These are phyloP conservation scores for Cyberlindnera nakhonratchasimensis DNA, from an alignment of 805 yeast species.

Conservation along the genomic window DNA sequence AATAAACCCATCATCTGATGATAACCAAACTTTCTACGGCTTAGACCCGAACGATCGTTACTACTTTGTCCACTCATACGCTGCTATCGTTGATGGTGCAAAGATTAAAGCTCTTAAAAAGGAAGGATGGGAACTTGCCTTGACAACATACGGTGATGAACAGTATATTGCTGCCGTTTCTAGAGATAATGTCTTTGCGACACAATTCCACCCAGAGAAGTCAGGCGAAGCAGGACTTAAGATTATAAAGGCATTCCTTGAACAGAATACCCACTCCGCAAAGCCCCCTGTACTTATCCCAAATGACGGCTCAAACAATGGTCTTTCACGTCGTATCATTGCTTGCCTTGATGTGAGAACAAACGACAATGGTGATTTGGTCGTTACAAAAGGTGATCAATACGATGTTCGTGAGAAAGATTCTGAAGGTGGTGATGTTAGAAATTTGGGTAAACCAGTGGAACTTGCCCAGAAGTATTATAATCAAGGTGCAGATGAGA, in stretches of 20 bases:
- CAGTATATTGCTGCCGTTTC: slow-evolving; percentile 78
- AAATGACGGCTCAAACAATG: slow-evolving; percentile 45
- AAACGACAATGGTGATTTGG: slow-evolving; percentile 91
- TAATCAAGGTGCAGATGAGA: slow-evolving; percentile 94
- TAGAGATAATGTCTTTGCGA: slow-evolving; percentile 80
- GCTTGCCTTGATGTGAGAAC: slow-evolving; percentile 97
- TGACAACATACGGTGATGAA: slow-evolving; percentile 73
- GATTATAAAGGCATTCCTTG: slow-evolving; percentile 69
- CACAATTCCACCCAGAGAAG: slow-evolving; percentile 99
- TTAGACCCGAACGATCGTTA: slow-evolving; percentile 67
- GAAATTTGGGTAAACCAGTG: slow-evolving; percentile 96
- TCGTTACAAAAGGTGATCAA: slow-evolving; percentile 98
- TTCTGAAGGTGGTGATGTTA: slow-evolving; percentile 55
- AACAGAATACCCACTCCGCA: slow-evolving; percentile 27
- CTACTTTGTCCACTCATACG: slow-evolving; percentile 94
- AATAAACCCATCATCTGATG: slow-evolving; percentile 26
- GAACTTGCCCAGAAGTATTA: slow-evolving; percentile 88
- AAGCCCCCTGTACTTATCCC: slow-evolving; percentile 15
- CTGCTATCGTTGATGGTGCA: slow-evolving; percentile 55
- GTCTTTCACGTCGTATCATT: slow-evolving; percentile 85
- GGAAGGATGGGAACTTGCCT: slow-evolving; percentile 69
- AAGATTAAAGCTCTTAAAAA: slow-evolving; percentile 32
- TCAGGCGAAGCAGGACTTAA: slow-evolving; percentile 88
- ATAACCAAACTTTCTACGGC: slow-evolving; percentile 46
- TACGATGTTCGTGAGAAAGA: slow-evolving; percentile 89